These are phyloP conservation scores for Sanguinoderma infundibulare DNA, from an alignment of 1,284 basidiomycete species.

Conservation along the genomic window DNA sequence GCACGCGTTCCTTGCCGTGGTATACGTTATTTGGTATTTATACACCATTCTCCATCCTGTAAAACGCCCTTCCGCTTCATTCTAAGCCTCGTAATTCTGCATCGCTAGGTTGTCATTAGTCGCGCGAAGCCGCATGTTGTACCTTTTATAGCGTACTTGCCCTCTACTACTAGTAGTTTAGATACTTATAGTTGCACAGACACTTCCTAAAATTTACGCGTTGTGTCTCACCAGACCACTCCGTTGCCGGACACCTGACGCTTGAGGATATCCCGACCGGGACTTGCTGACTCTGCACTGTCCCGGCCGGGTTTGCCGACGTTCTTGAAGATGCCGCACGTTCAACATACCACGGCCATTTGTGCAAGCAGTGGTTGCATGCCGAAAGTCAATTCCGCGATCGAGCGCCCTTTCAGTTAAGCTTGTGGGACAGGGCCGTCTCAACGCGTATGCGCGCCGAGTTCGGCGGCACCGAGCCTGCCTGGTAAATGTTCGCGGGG, in stretches of 20 bases:
- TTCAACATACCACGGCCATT: neutral
- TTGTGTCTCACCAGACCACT: neutral
- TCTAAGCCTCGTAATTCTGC: neutral
- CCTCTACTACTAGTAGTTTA: neutral
- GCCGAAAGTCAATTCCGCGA: no score
- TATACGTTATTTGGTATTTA: conserved; percentile 8
- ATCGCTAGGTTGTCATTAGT: neutral
- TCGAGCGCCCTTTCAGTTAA: no score
- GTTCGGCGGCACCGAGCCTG: no score
- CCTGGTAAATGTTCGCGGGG: no score
- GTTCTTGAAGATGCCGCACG: neutral
- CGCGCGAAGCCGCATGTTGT: conserved; percentile 5
- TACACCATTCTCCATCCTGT: conserved; percentile 3
- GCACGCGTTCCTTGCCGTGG: neutral
- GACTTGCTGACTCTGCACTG: neutral
- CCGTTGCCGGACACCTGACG: no score
- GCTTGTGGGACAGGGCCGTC: no score
- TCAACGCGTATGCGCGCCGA: no score
- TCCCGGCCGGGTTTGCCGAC: neutral
- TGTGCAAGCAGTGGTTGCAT: no score
- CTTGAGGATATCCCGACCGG: neutral
- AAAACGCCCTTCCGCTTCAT: neutral
- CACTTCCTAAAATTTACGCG: neutral
- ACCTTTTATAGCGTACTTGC: neutral
- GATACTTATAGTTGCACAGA: neutral